Base-by-base conservation (phyloP, 495 filamentous ascomycete species). In the Thermothielavioides terrestris region DNA sequence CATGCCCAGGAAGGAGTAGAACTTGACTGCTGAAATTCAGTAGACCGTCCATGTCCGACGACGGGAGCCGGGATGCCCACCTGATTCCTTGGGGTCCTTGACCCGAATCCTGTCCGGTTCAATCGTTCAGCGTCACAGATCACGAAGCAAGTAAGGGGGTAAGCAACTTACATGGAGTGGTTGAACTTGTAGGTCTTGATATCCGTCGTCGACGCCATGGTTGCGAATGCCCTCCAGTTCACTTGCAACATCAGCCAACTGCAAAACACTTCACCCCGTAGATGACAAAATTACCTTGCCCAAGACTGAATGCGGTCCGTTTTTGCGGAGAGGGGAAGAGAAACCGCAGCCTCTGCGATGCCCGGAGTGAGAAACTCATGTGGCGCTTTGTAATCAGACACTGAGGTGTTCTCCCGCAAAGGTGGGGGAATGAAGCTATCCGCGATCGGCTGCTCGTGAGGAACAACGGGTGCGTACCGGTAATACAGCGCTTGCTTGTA, bases 1-100 rank as follows among this genome's bases (percentile, higher is more conserved):
- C 75, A 98, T 80, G 57, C 92, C 92, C 14, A 98, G 85, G 72
- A 88, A 86, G 56, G 95, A 79, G 68, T 97, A 98, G 75, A 88
- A 98, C 57, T 92, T 86, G 70, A 96, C 82, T 81, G 39, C 15
- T n/a, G n/a, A n/a, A n/a, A n/a, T n/a, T n/a, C n/a, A n/a, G n/a
- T n/a, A n/a, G n/a, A n/a, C n/a, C n/a, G n/a, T n/a, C n/a, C n/a
- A n/a, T n/a, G n/a, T n/a, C n/a, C n/a, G n/a, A n/a, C n/a, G 15
- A 12, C 26, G 36, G 30, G 28, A 23, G 21, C 5, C 35, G 18
- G 8, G 5, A 28, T 18, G 58, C 62, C 26, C 66, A 84, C 84
- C 68, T 18, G 88, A 94, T 60, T 73, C 77, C 65, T 89, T 81
- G 3, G 92, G 92, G 67, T 98, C 89, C 69, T 96, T 97, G 63